Base-by-base conservation (phyloP, 2,329 filamentous ascomycete genomes). In the Curvularia verruculosa region DNA sequence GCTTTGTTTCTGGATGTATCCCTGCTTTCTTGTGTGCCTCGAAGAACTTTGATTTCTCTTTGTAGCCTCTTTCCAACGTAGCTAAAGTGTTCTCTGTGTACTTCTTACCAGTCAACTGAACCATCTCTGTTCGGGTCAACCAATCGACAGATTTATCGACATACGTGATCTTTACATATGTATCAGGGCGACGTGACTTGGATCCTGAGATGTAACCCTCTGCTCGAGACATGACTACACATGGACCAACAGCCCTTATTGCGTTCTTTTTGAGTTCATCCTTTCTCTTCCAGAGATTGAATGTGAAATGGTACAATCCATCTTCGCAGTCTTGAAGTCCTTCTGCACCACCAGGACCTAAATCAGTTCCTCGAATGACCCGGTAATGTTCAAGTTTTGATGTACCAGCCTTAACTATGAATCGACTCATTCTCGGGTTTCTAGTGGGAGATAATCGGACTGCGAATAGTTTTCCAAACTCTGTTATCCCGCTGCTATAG, bases 311-410 rank as follows among this genome's bases (percentile, higher is more conserved):
- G 4, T 5, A 23, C 9, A 21, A 24, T 41, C 23, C 7, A 24
- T 18, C 24, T 18, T 45, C n/a, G 9, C 7, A 18, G 15, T 29
- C n/a, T 19, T 28, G 7, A 19, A 46, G 44, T 19, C 24, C 26
- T 34, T 46, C 44, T 19, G 26, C 44, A 2, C 44, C 44, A 15
- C 44, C 44, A 46, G 44, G 44, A 46, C 44, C 23, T 21, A 46
- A 46, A 9, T 46, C 15, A n/a, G 15, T 46, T 19, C 44, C 44
- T 24, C 24, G 23, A 24, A 46, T 34, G n/a, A 46, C 24, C 26
- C 21, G 23, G 44, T 46, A 24, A 46, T 46, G 28, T 9, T 23
- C 21, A 31, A 3, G n/a, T 23, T 34, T n/a, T 23, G 8, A 19
- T 26, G 26, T 46, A 19, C 44, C 28, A n/a, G 44, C 44, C 19